Evolutionary conservation across 2,329 filamentous ascomycete genomes (phyloP).

Genomic region (Penicillium freii): DNA sequence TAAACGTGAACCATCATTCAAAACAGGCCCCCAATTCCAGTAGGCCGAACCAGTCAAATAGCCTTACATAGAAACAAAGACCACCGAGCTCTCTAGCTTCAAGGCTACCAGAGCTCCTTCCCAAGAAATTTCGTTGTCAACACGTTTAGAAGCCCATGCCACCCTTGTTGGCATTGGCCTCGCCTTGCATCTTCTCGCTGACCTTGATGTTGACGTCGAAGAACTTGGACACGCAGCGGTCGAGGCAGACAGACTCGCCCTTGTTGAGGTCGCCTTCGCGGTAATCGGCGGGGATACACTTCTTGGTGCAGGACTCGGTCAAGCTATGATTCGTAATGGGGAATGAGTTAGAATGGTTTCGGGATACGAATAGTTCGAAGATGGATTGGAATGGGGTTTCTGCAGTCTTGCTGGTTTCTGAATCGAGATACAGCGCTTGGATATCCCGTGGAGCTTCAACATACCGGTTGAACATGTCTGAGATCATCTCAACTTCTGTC

Average conservation of each 20-base stretch:
- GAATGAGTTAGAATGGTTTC: background rate
- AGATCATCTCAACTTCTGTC: slow-evolving; percentile 95
- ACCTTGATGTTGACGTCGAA: slow-evolving; percentile 99
- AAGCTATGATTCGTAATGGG: slow-evolving; percentile 55
- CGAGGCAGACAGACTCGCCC: slow-evolving; percentile 96
- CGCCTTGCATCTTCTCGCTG: slow-evolving; percentile 90
- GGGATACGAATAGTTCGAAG: background rate
- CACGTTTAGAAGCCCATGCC: slow-evolving; percentile 50
- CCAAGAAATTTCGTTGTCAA: background rate
- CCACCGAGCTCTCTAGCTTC: background rate
- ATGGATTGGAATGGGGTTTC: background rate
- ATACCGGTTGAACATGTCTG: slow-evolving; percentile 97
- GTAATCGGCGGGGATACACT: slow-evolving; percentile 91
- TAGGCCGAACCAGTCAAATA: slow-evolving; percentile 12
- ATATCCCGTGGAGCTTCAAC: slow-evolving; percentile 13
- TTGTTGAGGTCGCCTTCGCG: slow-evolving; percentile 97
- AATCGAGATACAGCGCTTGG: background rate
- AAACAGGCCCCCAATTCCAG: slow-evolving; percentile 1
- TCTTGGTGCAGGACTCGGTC: slow-evolving; percentile 83
- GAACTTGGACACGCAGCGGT: slow-evolving; percentile 96
- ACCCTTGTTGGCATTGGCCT: slow-evolving; percentile 63
- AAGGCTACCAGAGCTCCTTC: slow-evolving; percentile 3
- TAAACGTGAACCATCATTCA: slow-evolving; percentile 20
- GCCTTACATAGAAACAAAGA: slow-evolving; percentile 6
- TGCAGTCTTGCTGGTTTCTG: background rate